Conservation (phyloP, 345 rosid species). For the Sapria himalayana region DNA sequence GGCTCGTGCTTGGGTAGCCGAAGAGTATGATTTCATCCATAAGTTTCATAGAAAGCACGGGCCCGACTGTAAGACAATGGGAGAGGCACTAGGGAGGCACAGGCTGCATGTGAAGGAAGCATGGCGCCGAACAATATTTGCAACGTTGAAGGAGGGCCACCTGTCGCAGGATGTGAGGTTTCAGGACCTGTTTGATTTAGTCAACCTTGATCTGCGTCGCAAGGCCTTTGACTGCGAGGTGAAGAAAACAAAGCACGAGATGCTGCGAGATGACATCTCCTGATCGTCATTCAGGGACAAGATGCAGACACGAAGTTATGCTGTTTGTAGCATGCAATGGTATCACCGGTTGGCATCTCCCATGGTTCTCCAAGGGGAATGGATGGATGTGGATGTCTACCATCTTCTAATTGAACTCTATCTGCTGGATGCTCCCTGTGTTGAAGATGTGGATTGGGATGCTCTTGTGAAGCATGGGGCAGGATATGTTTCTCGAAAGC, state of each 20-base stretch:
- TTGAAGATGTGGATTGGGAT: conserved; percentile 79
- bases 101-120: conserved; percentile 59
- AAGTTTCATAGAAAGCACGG: conserved; percentile 34
- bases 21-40: conserved; percentile 28
- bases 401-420: conserved; percentile 28
- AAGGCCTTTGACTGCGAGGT: conserved; percentile 27
- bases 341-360: conserved; percentile 35
- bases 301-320: conserved; percentile 19
- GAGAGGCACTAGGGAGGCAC: conserved; percentile 34
- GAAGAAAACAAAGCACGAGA: conserved; percentile 39
- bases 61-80: conserved; percentile 39
- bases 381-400: conserved; percentile 66
- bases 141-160: conserved; percentile 18
- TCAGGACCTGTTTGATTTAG: conserved; percentile 41
- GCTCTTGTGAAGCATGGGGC: conserved; percentile 33
- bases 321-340: conserved; percentile 40
- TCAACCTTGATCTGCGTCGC: conserved; percentile 38
- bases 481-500: conserved; percentile 36
- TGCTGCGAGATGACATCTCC: conserved; percentile 48
- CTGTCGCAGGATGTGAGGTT: conserved; percentile 65
- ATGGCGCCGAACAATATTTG: conserved; percentile 36
- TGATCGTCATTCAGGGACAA: conserved; percentile 48
- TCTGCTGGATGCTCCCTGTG: conserved; percentile 44
- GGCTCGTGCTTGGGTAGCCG: conserved; percentile 32
- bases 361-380: conserved; percentile 39